Evolutionary conservation across 306 rosid species (phyloP), one percentile per base, ranked within the genome.

Genomic region (Vigna radiata): DNA sequence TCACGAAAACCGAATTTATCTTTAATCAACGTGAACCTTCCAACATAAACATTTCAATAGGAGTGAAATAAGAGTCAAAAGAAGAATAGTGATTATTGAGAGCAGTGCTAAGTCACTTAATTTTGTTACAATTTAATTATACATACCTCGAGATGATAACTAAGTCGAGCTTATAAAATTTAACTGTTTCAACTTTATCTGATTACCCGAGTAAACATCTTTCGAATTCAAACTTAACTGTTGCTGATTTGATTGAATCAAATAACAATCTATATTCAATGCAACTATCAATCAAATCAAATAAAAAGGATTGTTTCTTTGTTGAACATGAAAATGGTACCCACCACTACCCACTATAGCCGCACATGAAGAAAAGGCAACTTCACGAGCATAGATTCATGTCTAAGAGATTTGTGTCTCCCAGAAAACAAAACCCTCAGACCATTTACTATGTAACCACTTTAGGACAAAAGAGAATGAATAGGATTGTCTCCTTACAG

Each of bases 361-460:
- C 63, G 79, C 79, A 66, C 80, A 66, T 72, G 83, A 60, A 65
- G 79, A 72, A 73, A 83, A 77, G 56, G 72, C 55, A 66, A 64
- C 56, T 29, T 60, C 75, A 64, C 54, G 43, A 65, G 74, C 75
- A 65, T 60, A 76, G 78, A 36, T 73, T 76, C 82, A 71, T 72
- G 70, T 62, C 31, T 72, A 60, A 18, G 74, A 53, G 12, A 31
- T 36, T 63, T n/a, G 72, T 73, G 75, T 73, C 65, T 66, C 76
- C 55, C 55, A 55, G 64, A 73, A 80, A 73, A 54, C 54, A 44
- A 65, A 46, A 62, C 61, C 31, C 9, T 31, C 17, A 59, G 17
- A 69, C 15, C 76, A 78, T 58, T 64, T 69, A 9, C 1, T 43
- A 36, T 61, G 73, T 17, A 64, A 72, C 61, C 83, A 46, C 64